Evolutionary conservation across 768 basidiomycete genomes (phyloP).

Genomic region (Phanerochaete sordida): DNA sequence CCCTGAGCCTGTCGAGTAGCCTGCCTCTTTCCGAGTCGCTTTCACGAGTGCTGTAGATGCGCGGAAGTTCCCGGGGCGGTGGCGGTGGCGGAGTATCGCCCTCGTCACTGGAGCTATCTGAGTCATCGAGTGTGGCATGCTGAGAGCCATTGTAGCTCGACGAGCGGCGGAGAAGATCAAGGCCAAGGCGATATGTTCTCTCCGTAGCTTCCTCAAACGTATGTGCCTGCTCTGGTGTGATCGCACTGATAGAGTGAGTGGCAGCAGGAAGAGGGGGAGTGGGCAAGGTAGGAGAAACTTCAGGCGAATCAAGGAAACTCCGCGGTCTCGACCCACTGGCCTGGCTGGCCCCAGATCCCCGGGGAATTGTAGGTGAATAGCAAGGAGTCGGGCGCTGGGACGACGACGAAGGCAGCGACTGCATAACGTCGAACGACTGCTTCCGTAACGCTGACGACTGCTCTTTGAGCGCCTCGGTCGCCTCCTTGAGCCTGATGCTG

Average conservation of each 20-base stretch:
- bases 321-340: not conserved
- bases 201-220: slow-evolving; percentile 11
- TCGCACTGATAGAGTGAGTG: not conserved
- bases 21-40: not conserved
- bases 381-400: not conserved
- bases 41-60: not conserved
- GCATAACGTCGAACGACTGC: not conserved
- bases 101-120: not conserved
- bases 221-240: not conserved
- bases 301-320: not conserved
- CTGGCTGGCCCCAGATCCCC: not conserved
- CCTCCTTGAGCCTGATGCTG: not conserved
- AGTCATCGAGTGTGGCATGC: not conserved
- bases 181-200: slow-evolving; percentile 3
- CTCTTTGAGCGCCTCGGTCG: not conserved
- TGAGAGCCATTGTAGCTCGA: not conserved
- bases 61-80: not conserved
- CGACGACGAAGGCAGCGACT: not conserved
- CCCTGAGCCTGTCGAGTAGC: not conserved
- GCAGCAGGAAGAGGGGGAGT: not conserved
- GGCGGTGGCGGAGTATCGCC: not conserved
- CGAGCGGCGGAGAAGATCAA: slow-evolving; percentile 8
- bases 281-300: not conserved
- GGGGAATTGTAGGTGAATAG: not conserved
- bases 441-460: not conserved